Conservation (phyloP, 202 grass and related monocot species). For the Brachypodium distachyon region DNA sequence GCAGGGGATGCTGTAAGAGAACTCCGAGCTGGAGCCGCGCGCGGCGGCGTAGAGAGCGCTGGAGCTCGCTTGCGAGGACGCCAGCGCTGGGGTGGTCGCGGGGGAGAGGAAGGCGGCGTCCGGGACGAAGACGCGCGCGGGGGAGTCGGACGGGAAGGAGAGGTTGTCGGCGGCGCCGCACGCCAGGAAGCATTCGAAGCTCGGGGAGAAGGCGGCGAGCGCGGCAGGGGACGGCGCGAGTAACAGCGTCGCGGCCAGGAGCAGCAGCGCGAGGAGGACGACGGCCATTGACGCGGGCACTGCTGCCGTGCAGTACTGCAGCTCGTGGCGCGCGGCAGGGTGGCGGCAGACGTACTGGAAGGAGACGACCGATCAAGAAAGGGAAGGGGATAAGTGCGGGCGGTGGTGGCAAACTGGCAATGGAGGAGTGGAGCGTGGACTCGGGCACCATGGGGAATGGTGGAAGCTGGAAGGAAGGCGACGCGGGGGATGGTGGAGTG, state of each 20-base stretch:
- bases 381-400: background rate
- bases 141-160: background rate
- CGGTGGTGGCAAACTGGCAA: background rate
- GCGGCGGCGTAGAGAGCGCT: slow-evolving; percentile 51
- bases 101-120: background rate
- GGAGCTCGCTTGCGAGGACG: slow-evolving; percentile 4
- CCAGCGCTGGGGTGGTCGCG: background rate
- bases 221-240: slow-evolving; percentile 7
- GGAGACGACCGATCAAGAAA: background rate
- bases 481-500: too few relatives aligned
- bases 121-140: slow-evolving; percentile 19
- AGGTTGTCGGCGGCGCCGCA: slow-evolving; percentile 37
- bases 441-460: slow-evolving; percentile 27
- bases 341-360: too few relatives aligned
- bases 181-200: slow-evolving; percentile 21
- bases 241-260: background rate
- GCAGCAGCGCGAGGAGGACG: background rate
- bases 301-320: too few relatives aligned
- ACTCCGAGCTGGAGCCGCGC: slow-evolving; percentile 4
- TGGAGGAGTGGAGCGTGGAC: slow-evolving; percentile 22
- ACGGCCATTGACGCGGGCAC: slow-evolving; percentile 5
- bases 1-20: slow-evolving; percentile 22
- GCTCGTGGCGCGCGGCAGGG: background rate
- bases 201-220: slow-evolving; percentile 14
- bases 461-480: slow-evolving; percentile 1